Base-by-base conservation (phyloP, 2,329 filamentous ascomycete species). In the Exophiala aquamarina region DNA sequence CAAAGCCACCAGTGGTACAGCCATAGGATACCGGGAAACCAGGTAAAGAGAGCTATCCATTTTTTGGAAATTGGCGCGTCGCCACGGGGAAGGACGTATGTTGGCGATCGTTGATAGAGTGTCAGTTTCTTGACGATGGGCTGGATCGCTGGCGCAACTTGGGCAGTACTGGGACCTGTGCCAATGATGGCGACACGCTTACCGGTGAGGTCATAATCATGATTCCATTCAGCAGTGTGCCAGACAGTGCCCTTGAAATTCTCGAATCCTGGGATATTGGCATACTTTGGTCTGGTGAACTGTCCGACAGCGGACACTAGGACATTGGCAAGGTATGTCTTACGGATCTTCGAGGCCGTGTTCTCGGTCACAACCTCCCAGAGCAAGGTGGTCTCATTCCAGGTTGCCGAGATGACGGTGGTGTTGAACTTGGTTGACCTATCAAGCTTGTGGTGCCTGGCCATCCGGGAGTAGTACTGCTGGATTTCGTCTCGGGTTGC, bases 111-210 rank as follows among this genome's bases (percentile, higher is more conserved):
- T n/a, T n/a, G n/a, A n/a, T n/a, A n/a, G n/a, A n/a, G n/a, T n/a
- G n/a, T n/a, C n/a, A n/a, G n/a, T n/a, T n/a, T n/a, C n/a, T n/a
- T n/a, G n/a, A n/a, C n/a, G n/a, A n/a, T n/a, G n/a, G n/a, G n/a
- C 73, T 34, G 71, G 14, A 84, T 21, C 2, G 42, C 35, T 5
- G 57, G 48, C n/a, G 32, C 14, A 41, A 44, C 59, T 52, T 74
- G 70, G 5, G 74, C 54, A 0, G 62, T 66, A 15, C 69, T 69
- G 9, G 70, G 66, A 6, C 71, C 72, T 1, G 70, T 75, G 3
- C 72, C 72, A 29, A 75, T 63, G 39, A 73, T 59, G 2, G 59
- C 71, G 5, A 74, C 67, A 8, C 56, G 58, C 49, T 72, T 72
- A 17, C 63, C 64, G 1, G 13, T 45, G 17, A 48, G 41, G 21